A percentile compares a stretch with the other conserved stretches of the same genome.
These are phyloP conservation scores for Chlamydomonas applanata DNA, from an alignment of 139 green algal species.

Conservation along the genomic window DNA sequence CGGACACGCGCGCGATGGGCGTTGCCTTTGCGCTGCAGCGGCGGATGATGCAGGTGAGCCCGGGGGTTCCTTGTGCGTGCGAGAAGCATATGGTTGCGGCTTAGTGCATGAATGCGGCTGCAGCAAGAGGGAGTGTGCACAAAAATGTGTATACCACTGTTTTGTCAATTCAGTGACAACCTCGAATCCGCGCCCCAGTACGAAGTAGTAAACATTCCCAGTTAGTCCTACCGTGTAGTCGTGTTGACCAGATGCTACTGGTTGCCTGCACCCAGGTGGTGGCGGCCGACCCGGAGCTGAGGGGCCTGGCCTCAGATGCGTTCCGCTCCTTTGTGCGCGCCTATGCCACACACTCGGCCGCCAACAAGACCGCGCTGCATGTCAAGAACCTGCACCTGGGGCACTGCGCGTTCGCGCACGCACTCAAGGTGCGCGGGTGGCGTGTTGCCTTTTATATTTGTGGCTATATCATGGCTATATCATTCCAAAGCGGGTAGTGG, in stretches of 20 bases:
- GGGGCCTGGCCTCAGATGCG: slow-evolving; percentile 60
- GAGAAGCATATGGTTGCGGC: too few relatives aligned
- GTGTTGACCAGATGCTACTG: too few relatives aligned
- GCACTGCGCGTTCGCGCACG: slow-evolving; percentile 89
- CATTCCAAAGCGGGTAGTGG: too few relatives aligned
- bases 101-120: too few relatives aligned
- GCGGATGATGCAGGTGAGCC: neutral
- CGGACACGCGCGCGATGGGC: neutral
- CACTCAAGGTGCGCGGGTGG: slow-evolving; percentile 38
- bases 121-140: neutral
- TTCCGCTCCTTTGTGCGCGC: slow-evolving; percentile 86
- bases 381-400: slow-evolving; percentile 89
- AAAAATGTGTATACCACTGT: neutral
- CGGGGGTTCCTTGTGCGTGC: too few relatives aligned
- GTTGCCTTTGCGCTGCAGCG: slow-evolving; percentile 29
- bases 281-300: slow-evolving; percentile 33
- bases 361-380: slow-evolving; percentile 56
- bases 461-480: too few relatives aligned
- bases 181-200: too few relatives aligned
- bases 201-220: too few relatives aligned
- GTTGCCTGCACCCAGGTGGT: too few relatives aligned
- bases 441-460: too few relatives aligned
- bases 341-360: slow-evolving; percentile 76
- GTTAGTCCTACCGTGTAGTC: too few relatives aligned
- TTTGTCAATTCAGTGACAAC: too few relatives aligned